Percentiles rank a stretch among this genome's conserved stretches.
Conservation (phyloP, 257 asterid species). For the Vinca minor region DNA sequence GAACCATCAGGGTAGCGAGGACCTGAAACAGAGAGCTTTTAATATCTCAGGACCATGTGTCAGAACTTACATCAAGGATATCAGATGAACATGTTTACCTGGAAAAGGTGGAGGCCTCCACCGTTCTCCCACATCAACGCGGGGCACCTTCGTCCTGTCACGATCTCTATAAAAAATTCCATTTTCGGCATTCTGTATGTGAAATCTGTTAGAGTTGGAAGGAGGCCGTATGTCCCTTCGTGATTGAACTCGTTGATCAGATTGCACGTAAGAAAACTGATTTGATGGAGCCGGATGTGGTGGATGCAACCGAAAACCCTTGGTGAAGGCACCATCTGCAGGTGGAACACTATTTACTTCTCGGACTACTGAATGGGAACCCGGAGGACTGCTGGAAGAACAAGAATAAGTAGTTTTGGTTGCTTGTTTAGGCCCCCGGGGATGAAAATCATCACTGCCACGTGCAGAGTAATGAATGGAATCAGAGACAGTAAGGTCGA, state of each 20-base stretch:
- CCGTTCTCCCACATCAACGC: constrained; percentile 46
- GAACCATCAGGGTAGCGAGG: constrained; percentile 56
- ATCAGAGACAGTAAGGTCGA: constrained; percentile 24
- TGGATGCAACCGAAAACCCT: constrained; percentile 68
- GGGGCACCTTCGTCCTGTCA: constrained; percentile 43
- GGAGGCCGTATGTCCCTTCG: constrained; percentile 48
- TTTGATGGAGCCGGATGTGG: constrained; percentile 89
- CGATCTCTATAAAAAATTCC: constrained; percentile 48
- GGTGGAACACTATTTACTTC: constrained; percentile 34
- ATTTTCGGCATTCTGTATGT: constrained; percentile 46
- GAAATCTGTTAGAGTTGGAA: constrained; percentile 49
- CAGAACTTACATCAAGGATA: neutral
- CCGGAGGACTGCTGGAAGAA: constrained; percentile 35
- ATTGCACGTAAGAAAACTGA: constrained; percentile 72
- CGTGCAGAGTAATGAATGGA: constrained; percentile 36
- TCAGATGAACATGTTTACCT: constrained; percentile 27
- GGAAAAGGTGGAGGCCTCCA: constrained; percentile 68
- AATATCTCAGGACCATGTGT: neutral
- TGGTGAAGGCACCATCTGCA: constrained; percentile 38
- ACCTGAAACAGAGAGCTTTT: constrained; percentile 33
- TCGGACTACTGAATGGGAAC: constrained; percentile 32
- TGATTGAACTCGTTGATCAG: constrained; percentile 42
- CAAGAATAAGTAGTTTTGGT: constrained; percentile 27
- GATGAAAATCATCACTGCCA: constrained; percentile 37
- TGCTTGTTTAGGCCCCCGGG: constrained; percentile 37